A percentile compares a stretch with the other conserved stretches of the same genome.
These are phyloP conservation scores for Geosiphon pyriformis DNA, from an alignment of 192 early-diverging fungal genomes.

Conservation along the genomic window DNA sequence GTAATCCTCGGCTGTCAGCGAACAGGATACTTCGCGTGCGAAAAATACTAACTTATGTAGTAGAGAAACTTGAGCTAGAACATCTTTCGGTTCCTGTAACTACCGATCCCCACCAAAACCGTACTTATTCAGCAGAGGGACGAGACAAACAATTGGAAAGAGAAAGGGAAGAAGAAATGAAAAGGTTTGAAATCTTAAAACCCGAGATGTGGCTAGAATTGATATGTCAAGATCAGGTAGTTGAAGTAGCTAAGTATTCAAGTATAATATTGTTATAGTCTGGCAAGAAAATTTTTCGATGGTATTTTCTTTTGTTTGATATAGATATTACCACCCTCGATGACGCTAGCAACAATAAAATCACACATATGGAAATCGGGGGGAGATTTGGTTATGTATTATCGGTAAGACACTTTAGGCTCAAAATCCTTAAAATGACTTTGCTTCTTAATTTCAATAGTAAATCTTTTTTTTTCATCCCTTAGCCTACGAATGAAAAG, in stretches of 20 bases:
- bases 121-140: not conserved
- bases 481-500: constrained; percentile 10
- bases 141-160: not conserved
- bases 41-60: constrained; percentile 80
- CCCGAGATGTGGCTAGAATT: constrained; percentile 55
- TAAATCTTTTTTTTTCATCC: not conserved
- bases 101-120: not conserved
- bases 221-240: constrained; percentile 51
- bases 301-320: not conserved
- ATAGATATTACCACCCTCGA: constrained; percentile 45
- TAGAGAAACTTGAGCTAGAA: constrained; percentile 69
- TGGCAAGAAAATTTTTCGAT: too few species aligned
- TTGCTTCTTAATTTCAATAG: not conserved
- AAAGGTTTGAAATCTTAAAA: constrained; percentile 26
- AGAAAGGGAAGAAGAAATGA: constrained; percentile 17
- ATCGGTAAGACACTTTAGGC: too few species aligned
- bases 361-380: constrained; percentile 59
- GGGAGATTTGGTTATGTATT: constrained; percentile 52
- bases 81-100: constrained; percentile 8
- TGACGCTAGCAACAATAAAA: constrained; percentile 66
- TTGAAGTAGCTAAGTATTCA: not conserved
- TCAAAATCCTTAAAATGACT: too few species aligned
- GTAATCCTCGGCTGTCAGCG: constrained; percentile 70
- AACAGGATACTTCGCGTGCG: constrained; percentile 83
- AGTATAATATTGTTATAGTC: too few species aligned